A percentile compares a stretch with the other conserved stretches of the same genome.
phyloP scores from a whole-genome alignment of 2,329 filamentous ascomycete genomes.

The Aspergillus viridinutans region DNA sequence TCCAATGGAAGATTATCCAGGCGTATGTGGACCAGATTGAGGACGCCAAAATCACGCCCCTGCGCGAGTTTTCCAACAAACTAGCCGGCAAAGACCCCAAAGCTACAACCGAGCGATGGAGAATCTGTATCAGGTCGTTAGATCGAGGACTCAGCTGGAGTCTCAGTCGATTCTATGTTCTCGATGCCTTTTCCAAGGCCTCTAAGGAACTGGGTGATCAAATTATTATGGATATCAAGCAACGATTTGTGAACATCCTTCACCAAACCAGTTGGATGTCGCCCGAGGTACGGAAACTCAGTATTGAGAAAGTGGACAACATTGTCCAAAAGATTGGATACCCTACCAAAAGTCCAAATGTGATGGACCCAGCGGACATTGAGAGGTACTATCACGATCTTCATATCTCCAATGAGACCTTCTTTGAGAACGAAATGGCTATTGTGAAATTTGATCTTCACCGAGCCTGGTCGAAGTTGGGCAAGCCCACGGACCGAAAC shows the following conservation, averaged over 20 bases:
- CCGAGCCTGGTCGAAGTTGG: conserved; percentile 54
- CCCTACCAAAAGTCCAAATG: conserved; percentile 58
- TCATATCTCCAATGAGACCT: conserved; percentile 47
- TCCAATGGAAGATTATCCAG: conserved; percentile 61
- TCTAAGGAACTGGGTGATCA: conserved; percentile 64
- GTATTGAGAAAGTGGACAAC: conserved; percentile 62
- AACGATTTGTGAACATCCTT: conserved; percentile 60
- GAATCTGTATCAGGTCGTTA: conserved; percentile 57
- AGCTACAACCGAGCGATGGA: conserved; percentile 61
- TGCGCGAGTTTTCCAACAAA: conserved; percentile 57
- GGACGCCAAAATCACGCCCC: conserved; percentile 56
- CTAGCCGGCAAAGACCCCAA: conserved; percentile 61
- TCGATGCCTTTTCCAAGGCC: conserved; percentile 62
- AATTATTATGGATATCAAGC: conserved; percentile 67
- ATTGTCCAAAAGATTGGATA: conserved; percentile 68
- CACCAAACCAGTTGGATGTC: conserved; percentile 62
- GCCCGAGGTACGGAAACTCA: conserved; percentile 54
- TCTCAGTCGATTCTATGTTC: conserved; percentile 65
- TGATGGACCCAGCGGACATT: conserved; percentile 55
- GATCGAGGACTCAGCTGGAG: conserved; percentile 63
- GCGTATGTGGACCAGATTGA: conserved; percentile 53
- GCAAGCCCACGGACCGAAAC: conserved; percentile 57
- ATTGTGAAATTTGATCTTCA: conserved; percentile 47
- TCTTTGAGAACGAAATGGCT: conserved; percentile 56
- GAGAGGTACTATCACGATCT: conserved; percentile 55